Percentiles rank a stretch among this genome's conserved stretches.
Conservation (phyloP, 2,329 filamentous ascomycete genomes). For the Mariannaea elegans region DNA sequence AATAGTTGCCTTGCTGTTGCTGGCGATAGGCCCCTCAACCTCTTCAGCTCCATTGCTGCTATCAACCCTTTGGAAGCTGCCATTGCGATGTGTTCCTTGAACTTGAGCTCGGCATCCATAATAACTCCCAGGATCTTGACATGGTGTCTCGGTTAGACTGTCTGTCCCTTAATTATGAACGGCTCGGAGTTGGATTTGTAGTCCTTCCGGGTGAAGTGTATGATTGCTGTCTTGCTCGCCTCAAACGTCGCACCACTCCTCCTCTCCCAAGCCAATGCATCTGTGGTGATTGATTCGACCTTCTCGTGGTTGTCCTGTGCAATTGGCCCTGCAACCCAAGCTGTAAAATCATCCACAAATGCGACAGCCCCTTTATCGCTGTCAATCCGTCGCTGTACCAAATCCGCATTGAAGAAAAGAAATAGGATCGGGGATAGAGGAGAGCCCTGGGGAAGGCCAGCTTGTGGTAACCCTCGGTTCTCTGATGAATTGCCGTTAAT, state of each 20-base stretch:
- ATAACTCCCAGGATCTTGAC: constrained; percentile 27
- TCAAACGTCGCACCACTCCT: constrained; percentile 39
- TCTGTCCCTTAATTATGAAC: constrained; percentile 20
- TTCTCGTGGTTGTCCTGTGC: constrained; percentile 30
- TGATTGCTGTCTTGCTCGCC: constrained; percentile 37
- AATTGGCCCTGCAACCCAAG: constrained; percentile 28
- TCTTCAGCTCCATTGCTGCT: constrained; percentile 31
- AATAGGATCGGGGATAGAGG: too few species aligned
- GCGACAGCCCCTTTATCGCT: constrained; percentile 32
- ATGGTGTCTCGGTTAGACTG: constrained; percentile 4
- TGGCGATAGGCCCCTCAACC: constrained; percentile 26
- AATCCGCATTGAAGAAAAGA: constrained; percentile 32
- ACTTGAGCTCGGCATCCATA: constrained; percentile 29
- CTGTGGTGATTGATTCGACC: constrained; percentile 32
- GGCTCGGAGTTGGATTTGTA: background rate
- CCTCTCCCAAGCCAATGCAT: constrained; percentile 16
- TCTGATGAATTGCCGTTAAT: constrained; percentile 11
- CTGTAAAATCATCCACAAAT: constrained; percentile 40
- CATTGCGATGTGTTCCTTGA: constrained; percentile 36
- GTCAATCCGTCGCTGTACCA: constrained; percentile 44
- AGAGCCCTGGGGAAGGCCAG: too few species aligned
- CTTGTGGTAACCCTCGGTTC: too few species aligned
- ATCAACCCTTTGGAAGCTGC: constrained; percentile 32
- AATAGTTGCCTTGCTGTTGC: constrained; percentile 35
- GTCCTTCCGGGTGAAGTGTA: constrained; percentile 32